A percentile compares a stretch with the other conserved stretches of the same genome.
Conservation (phyloP, 202 grass and related monocot genomes). For the Zizania palustris region DNA sequence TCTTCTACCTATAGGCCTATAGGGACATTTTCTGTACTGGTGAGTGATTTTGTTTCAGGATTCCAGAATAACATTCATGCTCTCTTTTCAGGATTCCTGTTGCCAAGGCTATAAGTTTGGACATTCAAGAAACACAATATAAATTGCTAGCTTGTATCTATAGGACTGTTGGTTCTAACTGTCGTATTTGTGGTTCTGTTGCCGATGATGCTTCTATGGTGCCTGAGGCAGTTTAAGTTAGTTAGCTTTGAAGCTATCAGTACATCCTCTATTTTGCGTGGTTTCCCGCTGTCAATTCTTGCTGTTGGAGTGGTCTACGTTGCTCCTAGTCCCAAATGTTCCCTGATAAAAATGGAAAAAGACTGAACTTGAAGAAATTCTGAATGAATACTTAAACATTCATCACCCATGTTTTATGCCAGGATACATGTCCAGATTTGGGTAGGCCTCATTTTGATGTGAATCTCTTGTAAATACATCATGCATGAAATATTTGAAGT, state of each 20-base stretch:
- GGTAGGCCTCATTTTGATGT: constrained; percentile 26
- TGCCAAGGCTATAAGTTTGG: not conserved
- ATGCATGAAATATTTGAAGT: not conserved
- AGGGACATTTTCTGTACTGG: not conserved
- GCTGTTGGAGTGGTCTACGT: not conserved
- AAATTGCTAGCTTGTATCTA: constrained; percentile 38
- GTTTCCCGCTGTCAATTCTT: constrained; percentile 1
- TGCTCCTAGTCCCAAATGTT: not conserved
- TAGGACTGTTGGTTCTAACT: constrained; percentile 12
- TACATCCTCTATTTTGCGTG: not conserved
- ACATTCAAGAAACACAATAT: constrained; percentile 34
- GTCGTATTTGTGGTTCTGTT: constrained; percentile 9
- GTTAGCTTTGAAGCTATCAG: constrained; percentile 20
- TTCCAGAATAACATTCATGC: not conserved
- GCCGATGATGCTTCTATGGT: constrained; percentile 42
- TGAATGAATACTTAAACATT: constrained; percentile 19
- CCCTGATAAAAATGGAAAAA: not conserved
- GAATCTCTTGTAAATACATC: constrained; percentile 10
- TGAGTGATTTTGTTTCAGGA: not conserved
- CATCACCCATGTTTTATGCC: not conserved
- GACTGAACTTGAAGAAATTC: not conserved
- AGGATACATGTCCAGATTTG: constrained; percentile 8
- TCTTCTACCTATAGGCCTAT: not conserved
- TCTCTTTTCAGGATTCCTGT: constrained; percentile 18
- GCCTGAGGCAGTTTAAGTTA: constrained; percentile 41